A percentile compares a stretch with the other conserved stretches of the same genome.
Evolutionary conservation across 2,329 filamentous ascomycete genomes (phyloP).

Genomic region (Aspergillus chevalieri): DNA sequence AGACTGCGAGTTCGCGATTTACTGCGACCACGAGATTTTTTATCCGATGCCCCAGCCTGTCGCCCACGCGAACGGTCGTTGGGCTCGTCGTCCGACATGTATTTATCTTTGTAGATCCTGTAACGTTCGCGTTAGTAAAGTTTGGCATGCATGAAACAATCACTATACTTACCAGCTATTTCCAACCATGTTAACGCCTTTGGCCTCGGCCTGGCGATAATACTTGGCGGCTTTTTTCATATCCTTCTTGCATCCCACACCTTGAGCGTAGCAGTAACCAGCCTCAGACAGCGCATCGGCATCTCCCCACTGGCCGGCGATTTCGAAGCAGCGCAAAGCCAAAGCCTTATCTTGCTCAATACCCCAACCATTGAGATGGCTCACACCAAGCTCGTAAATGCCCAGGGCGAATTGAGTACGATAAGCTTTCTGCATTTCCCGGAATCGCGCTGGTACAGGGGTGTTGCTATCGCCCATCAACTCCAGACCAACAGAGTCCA

Average conservation of each 20-base stretch:
- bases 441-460: slow-evolving; percentile 48
- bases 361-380: slow-evolving; percentile 97
- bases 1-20: slow-evolving; percentile 71
- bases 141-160: slow-evolving; percentile 6
- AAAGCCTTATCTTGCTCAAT: slow-evolving; percentile 86
- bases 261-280: slow-evolving; percentile 92
- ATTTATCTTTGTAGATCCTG: slow-evolving; percentile 97
- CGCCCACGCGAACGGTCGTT: slow-evolving; percentile 27
- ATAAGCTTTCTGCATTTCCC: slow-evolving; percentile 66
- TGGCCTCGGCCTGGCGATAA: slow-evolving; percentile 83
- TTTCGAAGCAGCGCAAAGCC: slow-evolving; percentile 89
- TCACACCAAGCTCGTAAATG: slow-evolving; percentile 93
- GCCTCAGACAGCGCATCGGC: slow-evolving; percentile 89
- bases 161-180: slow-evolving; percentile 78
- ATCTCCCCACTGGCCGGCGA: slow-evolving; percentile 92
- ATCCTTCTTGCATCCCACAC: slow-evolving; percentile 90
- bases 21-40: slow-evolving; percentile 66
- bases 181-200: slow-evolving; percentile 94
- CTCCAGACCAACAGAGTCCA: slow-evolving; percentile 74
- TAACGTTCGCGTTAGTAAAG: slow-evolving; percentile 3
- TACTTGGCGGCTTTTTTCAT: slow-evolving; percentile 88
- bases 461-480: slow-evolving; percentile 66
- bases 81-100: slow-evolving; percentile 61
- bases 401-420: slow-evolving; percentile 91
- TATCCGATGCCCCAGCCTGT: slow-evolving; percentile 46